phyloP scores from a whole-genome alignment of 495 filamentous ascomycete genomes.

The Neurospora sp. region DNA sequence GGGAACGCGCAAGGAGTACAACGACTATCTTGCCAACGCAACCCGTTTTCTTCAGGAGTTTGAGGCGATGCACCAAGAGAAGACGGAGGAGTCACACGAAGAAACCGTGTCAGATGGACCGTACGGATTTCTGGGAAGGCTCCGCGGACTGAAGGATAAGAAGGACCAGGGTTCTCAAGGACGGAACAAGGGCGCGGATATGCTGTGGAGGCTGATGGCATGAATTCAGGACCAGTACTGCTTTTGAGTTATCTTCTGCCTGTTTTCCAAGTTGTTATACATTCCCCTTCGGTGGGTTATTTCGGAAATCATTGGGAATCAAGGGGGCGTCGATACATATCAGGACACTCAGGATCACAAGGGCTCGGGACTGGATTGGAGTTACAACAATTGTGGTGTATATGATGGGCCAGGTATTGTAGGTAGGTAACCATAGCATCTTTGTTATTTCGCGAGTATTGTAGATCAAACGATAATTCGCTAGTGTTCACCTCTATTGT shows the following conservation, averaged over 20 bases:
- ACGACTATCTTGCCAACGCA: conserved; percentile 31
- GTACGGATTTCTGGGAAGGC: not conserved
- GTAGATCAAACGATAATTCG: not conserved
- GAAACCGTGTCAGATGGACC: not conserved
- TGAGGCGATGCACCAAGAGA: not conserved
- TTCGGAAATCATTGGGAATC: not conserved
- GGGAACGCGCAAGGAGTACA: conserved; percentile 30
- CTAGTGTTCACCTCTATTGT: not conserved
- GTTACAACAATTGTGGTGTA: not conserved
- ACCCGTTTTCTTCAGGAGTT: conserved; percentile 18
- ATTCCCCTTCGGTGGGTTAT: not conserved
- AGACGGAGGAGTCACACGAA: not conserved
- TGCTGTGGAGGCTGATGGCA: not conserved
- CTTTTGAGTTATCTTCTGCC: not conserved
- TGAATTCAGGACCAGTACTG: not conserved
- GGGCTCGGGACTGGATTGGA: not conserved
- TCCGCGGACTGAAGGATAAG: not conserved
- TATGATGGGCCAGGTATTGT: not conserved
- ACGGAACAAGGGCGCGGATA: not conserved
- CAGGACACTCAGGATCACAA: not conserved
- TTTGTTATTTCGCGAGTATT: not conserved
- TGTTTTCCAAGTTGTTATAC: not conserved
- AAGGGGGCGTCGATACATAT: not conserved
- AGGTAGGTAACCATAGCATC: not conserved
- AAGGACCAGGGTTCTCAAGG: not conserved